Evolutionary conservation across 2,329 filamentous ascomycete genomes (phyloP).

Genomic region (Sporothrix sp.): DNA sequence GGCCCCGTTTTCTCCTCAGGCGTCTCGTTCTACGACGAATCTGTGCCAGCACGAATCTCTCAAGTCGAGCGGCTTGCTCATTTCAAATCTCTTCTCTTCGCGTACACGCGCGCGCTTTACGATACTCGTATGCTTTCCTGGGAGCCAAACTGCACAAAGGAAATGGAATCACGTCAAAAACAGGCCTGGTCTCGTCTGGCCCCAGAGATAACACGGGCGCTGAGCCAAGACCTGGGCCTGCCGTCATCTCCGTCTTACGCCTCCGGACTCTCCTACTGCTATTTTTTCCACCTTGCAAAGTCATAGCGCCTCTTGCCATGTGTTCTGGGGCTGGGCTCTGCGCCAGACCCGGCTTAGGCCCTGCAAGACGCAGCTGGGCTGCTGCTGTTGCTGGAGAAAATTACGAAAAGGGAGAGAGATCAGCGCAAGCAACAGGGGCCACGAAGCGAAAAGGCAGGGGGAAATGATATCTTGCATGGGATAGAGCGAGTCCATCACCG

Average conservation of each 20-base stretch:
- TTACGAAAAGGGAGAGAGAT: neutral
- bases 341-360: neutral
- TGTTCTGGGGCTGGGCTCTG: neutral
- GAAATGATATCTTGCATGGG: no score
- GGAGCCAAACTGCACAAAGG: no score
- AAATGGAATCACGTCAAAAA: no score
- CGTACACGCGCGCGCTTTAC: no score
- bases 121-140: no score
- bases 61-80: no score
- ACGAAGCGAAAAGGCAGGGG: neutral
- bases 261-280: neutral
- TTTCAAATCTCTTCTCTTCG: no score
- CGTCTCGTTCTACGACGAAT: no score
- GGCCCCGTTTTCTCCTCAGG: no score
- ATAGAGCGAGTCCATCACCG: neutral
- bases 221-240: neutral
- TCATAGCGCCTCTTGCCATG: constrained; percentile 6
- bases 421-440: neutral
- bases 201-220: constrained; percentile 1
- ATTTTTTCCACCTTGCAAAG: neutral
- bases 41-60: no score
- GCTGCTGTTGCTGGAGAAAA: constrained; percentile 1
- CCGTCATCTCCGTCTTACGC: neutral
- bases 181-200: no score
- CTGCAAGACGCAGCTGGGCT: neutral